Evolutionary conservation across 176 grass and related monocot genomes (phyloP), one percentile per base, ranked within the genome.

Genomic region (Aegilops tauschii): DNA sequence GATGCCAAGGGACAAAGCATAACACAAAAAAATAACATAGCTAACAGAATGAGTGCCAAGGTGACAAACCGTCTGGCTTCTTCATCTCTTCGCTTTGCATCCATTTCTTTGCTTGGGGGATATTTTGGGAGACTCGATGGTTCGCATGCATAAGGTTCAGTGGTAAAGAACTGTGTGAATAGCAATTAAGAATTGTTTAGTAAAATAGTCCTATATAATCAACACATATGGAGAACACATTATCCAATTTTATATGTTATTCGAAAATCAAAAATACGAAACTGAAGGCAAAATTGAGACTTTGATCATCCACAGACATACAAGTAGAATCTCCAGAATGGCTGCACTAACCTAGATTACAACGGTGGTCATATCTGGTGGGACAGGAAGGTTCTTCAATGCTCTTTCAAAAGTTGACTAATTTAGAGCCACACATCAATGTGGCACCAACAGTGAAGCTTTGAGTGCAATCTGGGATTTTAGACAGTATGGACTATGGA

Each of bases 21-120:
- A 83, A 72, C 8, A 72, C 67, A 61, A 83, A 37, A 8, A 83
- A 40, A 73, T 73, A 84, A n/a, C 28, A 79, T 1, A 56, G 32
- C 28, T 30, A 63, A 45, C 23, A 18, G 31, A 84, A 75, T 64
- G 34, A 42, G 82, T 77, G 18, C 69, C 61, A 76, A 80, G 62
- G 21, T 81, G 62, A 85, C 89, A 93, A 87, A 95, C 93, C 88
- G 90, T 95, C 90, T 90, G 27, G 90, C 79, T 92, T 95, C 93
- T 92, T 95, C 93, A 50, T 92, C 93, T 89, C 93, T 86, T 88
- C 88, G 72, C 84, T 95, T 95, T 61, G 90, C 93, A 86, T 95
- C 93, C 91, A 95, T 90, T 73, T 95, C 93, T 80, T 95, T 95
- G 90, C 88, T 92, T 77, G 93, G 93, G 84, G 93, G 88, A 86